These are phyloP conservation scores for Azolla pinnata DNA, from an alignment of 75 land plant species.

Conservation along the genomic window DNA sequence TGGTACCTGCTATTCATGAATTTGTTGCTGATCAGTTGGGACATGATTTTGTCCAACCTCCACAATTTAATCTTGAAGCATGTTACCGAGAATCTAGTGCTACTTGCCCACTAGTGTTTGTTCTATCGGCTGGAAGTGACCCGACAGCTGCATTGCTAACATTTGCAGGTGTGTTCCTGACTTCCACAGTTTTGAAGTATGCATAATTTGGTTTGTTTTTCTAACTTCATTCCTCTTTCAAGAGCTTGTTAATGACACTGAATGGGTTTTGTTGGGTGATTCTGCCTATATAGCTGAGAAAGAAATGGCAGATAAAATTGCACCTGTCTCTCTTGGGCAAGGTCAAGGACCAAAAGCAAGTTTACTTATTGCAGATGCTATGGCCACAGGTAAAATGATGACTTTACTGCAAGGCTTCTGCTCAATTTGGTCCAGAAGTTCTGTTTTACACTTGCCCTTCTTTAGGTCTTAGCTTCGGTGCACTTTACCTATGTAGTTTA, in stretches of 20 bases:
- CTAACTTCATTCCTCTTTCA: too few relatives aligned
- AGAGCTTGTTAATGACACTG: background rate
- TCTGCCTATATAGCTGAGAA: slow-evolving; percentile 20
- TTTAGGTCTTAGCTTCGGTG: too few relatives aligned
- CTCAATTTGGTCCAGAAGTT: too few relatives aligned
- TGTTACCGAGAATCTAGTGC: slow-evolving; percentile 35
- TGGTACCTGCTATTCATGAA: slow-evolving; percentile 28
- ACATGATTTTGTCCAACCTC: slow-evolving; percentile 29
- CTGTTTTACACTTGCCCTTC: too few relatives aligned
- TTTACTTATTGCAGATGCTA: slow-evolving; percentile 25
- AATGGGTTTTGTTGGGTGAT: too few relatives aligned
- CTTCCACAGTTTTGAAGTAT: too few relatives aligned
- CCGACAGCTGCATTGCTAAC: slow-evolving; percentile 31
- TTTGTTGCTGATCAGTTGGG: slow-evolving; percentile 31
- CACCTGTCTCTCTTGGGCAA: slow-evolving; percentile 35
- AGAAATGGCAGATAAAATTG: slow-evolving; percentile 29
- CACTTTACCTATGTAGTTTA: too few relatives aligned
- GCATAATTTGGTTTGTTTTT: too few relatives aligned
- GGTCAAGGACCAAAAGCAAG: slow-evolving; percentile 39
- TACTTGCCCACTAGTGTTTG: slow-evolving; percentile 30
- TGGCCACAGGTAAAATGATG: slow-evolving; percentile 25
- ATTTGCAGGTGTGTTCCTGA: slow-evolving; percentile 21
- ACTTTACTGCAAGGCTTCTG: too few relatives aligned
- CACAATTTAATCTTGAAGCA: slow-evolving; percentile 27
- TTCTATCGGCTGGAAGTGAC: slow-evolving; percentile 35